These are phyloP conservation scores for Prunus kanzakura DNA, from an alignment of 306 rosid genomes.

Conservation along the genomic window DNA sequence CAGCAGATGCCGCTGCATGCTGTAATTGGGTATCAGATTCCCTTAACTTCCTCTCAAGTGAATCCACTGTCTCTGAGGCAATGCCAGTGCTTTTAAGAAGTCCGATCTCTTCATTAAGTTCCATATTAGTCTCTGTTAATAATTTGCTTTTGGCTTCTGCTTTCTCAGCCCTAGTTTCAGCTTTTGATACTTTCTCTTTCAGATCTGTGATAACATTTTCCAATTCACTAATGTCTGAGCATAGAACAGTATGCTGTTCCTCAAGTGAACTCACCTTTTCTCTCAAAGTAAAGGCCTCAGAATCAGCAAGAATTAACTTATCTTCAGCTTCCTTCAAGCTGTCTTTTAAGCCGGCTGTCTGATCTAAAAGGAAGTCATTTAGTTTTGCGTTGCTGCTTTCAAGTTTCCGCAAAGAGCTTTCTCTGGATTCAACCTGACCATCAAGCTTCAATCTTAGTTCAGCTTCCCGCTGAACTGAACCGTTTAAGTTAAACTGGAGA, in stretches of 20 bases:
- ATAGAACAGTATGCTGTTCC: conserved; percentile 29
- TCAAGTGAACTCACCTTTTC: conserved; percentile 49
- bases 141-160: conserved; percentile 42
- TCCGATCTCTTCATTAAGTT: conserved; percentile 43
- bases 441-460: conserved; percentile 57
- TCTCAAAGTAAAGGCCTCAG: conserved; percentile 35
- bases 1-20: conserved; percentile 76
- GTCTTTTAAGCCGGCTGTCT: conserved; percentile 30
- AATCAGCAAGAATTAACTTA: conserved; percentile 35
- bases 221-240: conserved; percentile 35
- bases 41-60: conserved; percentile 53
- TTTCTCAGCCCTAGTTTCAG: conserved; percentile 42
- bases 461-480: conserved; percentile 52
- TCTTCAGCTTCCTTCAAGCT: conserved; percentile 47
- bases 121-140: conserved; percentile 34
- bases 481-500: conserved; percentile 63
- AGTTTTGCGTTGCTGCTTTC: conserved; percentile 28
- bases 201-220: conserved; percentile 33
- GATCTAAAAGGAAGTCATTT: conserved; percentile 28
- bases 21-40: conserved; percentile 55
- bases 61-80: conserved; percentile 39
- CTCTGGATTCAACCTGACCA: conserved; percentile 41
- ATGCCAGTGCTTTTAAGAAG: conserved; percentile 34
- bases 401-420: conserved; percentile 23
- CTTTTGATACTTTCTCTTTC: conserved; percentile 37